Base-by-base conservation (phyloP, 2,329 filamentous ascomycete genomes). In the Colletotrichum liriopes region DNA sequence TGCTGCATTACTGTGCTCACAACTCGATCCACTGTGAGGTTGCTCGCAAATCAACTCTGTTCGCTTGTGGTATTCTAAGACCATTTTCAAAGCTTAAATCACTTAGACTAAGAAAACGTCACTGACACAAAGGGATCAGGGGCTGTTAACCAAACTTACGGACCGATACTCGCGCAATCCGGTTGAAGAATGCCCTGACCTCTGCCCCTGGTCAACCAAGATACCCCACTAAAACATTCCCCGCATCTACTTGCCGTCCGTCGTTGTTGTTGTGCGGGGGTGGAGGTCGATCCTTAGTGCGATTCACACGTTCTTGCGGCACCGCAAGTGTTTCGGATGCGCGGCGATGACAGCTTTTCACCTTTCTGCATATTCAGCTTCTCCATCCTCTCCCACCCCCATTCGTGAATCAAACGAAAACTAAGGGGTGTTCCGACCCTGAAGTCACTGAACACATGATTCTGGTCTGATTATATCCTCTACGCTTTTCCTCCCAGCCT, bases 241-340 rank as follows among this genome's bases (percentile, higher is more conserved):
- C 67, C 67, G 67, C 67, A 66, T 66, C 62, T 41, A 32, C 37
- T 55, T 71, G 67, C 67, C 67, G 43, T 52, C 29, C 56, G 59
- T 9, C 39, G 32, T 51, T 16, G 23, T 29, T 35, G 62, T 71
- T 35, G 62, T 71, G 67, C 62, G 67, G 67, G 67, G 67, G 67
- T 49, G 55, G 47, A 65, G 49, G 32, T 37, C 51, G 65, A 63
- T 65, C 52, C 23, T 43, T 51, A n/a, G 65, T 18, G 32, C 54
- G 35, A 32, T 68, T 61, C 47, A 45, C 65, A 63, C 60, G 59
- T 69, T 59, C 45, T 55, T 70, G 67, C 45, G 61, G 61, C 67
- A 65, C 41, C 45, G 45, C 35, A 37, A 51, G 67, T 54, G 67
- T 71, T 67, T 66, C 67, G 67, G 60, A 67, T 66, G 32, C 55